Conservation (phyloP, 306 rosid species). For the Ammopiptanthus mongolicus region DNA sequence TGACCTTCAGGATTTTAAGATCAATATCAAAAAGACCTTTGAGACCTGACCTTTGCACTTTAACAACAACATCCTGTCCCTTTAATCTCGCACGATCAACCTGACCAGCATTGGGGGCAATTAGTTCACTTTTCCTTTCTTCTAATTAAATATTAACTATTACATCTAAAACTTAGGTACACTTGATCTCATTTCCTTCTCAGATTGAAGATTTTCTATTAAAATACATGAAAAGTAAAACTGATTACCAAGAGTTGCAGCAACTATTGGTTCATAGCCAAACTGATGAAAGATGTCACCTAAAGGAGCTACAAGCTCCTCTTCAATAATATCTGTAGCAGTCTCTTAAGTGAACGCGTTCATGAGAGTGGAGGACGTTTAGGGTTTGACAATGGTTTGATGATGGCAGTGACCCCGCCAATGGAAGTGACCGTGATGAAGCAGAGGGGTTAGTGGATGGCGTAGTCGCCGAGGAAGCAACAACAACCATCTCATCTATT, state of each 20-base stretch:
- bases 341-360: conserved; percentile 92
- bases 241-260: conserved; percentile 95
- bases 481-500: too few relatives aligned
- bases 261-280: conserved; percentile 95
- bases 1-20: conserved; percentile 94
- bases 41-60: conserved; percentile 99
- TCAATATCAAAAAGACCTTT: conserved; percentile 95
- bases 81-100: conserved; percentile 90
- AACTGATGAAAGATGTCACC: conserved; percentile 65
- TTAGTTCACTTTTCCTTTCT: conserved; percentile 5
- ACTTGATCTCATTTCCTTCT: conserved; percentile 2
- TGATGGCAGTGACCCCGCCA: too few relatives aligned
- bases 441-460: too few relatives aligned
- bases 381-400: too few relatives aligned
- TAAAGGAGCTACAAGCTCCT: conserved; percentile 87
- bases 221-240: conserved; percentile 19
- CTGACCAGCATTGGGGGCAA: conserved; percentile 70
- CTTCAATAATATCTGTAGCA: conserved; percentile 72
- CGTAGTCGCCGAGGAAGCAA: too few relatives aligned
- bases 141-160: conserved; percentile 8
- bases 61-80: conserved; percentile 83
- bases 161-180: not conserved
- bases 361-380: too few relatives aligned
- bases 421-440: too few relatives aligned
- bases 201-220: not conserved